Evolutionary conservation across 768 basidiomycete genomes (phyloP).

Genomic region (Mycena venus): DNA sequence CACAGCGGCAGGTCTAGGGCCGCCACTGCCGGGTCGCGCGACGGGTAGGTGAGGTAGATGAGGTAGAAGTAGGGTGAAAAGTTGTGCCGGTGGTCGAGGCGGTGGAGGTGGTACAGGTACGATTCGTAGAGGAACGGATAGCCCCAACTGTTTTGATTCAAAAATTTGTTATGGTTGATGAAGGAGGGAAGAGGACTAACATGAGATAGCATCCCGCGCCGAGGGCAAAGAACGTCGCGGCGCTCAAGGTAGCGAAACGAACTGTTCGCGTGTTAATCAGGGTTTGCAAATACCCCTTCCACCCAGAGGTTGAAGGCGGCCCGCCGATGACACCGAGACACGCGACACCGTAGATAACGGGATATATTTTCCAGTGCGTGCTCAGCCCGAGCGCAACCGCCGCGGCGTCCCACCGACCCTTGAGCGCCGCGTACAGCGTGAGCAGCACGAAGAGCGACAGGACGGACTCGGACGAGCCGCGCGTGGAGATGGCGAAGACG

Average conservation of each 20-base stretch:
- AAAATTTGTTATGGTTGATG: background rate
- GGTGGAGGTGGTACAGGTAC: slow-evolving; percentile 91
- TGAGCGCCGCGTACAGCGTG: slow-evolving; percentile 72
- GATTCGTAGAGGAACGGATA: slow-evolving; percentile 92
- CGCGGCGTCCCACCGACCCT: slow-evolving; percentile 70
- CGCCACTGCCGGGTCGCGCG: slow-evolving; percentile 34
- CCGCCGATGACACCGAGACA: slow-evolving; percentile 70
- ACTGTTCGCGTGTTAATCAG: slow-evolving; percentile 66
- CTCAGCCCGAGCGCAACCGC: slow-evolving; percentile 85
- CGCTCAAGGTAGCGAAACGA: slow-evolving; percentile 79
- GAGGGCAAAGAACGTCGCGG: slow-evolving; percentile 73
- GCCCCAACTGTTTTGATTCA: slow-evolving; percentile 80
- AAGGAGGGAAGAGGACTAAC: slow-evolving; percentile 60
- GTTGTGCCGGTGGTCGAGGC: slow-evolving; percentile 97
- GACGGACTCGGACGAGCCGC: slow-evolving; percentile 94
- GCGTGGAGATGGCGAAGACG: slow-evolving; percentile 95
- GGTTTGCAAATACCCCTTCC: slow-evolving; percentile 50
- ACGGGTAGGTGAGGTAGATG: slow-evolving; percentile 88
- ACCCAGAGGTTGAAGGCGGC: slow-evolving; percentile 26
- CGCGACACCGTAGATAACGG: slow-evolving; percentile 89
- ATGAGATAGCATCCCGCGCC: slow-evolving; percentile 78
- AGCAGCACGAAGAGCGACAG: slow-evolving; percentile 84
- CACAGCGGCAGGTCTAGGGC: slow-evolving; percentile 46
- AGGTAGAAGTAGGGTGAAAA: slow-evolving; percentile 98
- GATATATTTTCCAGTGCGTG: slow-evolving; percentile 98